Base-by-base conservation (phyloP, 352 stramenopile genomes). In the Globisporangium yorkense region DNA sequence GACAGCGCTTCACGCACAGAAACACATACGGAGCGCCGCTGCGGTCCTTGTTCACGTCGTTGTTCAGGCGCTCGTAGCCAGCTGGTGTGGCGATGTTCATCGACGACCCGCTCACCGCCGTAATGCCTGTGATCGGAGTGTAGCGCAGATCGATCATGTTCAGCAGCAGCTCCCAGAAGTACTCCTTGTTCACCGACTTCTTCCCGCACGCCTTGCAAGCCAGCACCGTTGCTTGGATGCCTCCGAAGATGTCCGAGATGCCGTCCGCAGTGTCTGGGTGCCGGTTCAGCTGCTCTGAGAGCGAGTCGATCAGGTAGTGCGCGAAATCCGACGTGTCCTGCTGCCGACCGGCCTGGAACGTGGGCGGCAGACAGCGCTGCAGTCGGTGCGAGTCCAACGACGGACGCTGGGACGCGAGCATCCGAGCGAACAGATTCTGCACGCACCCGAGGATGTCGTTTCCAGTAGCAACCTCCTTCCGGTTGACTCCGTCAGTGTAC, bases 141-240 rank as follows among this genome's bases (percentile, higher is more conserved):
- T 96, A 96, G 2, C 80, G 74, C 40, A 96, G 70, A 54, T 96
- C 86, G 44, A 96, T 91, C 83, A 96, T 92, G 58, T 96, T 96
- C 24, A 96, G 68, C 54, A 96, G 58, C 35, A 96, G 63, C 53
- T 96, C 86, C 86, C 86, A 96, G 56, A 94, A 96, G 63, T 96
- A 96, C 54, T 96, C 86, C 24, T 71, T 72, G 52, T 91, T 92
- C 15, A 92, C 76, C 0, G 81, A 92, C 31, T 75, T 88, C 44
- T 92, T 91, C 4, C 80, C 80, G 47, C 86, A 95, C 0, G 68
- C 68, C 56, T 95, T 95, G 69, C 86, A 95, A 6, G 80, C 77
- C 37, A 93, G 41, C 61, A 95, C 88, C 6, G 84, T 94, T 2
- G 86, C 83, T 70, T 92, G 84, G 46, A 79, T 70, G 7, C 86